These are phyloP conservation scores for Penicillium sp. DNA, from an alignment of 2,329 filamentous ascomycete genomes.

Conservation along the genomic window DNA sequence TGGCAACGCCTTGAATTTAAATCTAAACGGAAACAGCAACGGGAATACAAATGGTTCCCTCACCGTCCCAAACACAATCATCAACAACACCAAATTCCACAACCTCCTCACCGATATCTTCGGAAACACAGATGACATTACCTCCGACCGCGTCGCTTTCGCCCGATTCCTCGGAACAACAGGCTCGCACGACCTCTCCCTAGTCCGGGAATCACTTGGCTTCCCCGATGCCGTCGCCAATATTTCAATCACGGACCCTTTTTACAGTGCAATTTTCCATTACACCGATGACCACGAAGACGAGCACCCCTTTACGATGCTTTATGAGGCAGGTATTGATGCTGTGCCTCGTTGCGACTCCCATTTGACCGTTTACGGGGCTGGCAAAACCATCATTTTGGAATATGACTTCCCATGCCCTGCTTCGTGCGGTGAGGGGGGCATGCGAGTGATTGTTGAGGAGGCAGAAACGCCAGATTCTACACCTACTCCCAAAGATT, in stretches of 20 bases:
- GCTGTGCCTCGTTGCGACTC: slow-evolving; percentile 51
- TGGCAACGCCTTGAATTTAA: not conserved
- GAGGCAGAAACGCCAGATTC: slow-evolving; percentile 24
- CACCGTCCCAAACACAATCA: not conserved
- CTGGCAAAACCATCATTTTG: slow-evolving; percentile 59
- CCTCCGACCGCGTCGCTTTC: slow-evolving; percentile 31
- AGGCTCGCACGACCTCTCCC: slow-evolving; percentile 59
- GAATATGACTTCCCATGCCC: slow-evolving; percentile 61
- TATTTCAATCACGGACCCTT: slow-evolving; percentile 48
- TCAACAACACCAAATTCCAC: slow-evolving; percentile 12
- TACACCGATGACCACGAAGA: slow-evolving; percentile 28
- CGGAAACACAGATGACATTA: slow-evolving; percentile 32
- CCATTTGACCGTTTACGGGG: slow-evolving; percentile 53
- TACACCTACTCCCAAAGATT: not conserved
- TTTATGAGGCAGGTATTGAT: slow-evolving; percentile 63
- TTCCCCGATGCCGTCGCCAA: slow-evolving; percentile 53
- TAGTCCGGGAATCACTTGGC: slow-evolving; percentile 60
- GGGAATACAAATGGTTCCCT: not conserved
- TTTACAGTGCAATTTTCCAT: slow-evolving; percentile 45
- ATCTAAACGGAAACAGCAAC: not conserved
- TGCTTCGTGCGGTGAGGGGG: slow-evolving; percentile 54
- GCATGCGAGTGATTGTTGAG: slow-evolving; percentile 52
- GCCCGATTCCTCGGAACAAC: slow-evolving; percentile 54
- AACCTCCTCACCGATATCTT: slow-evolving; percentile 34
- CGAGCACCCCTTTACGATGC: slow-evolving; percentile 52